These are phyloP conservation scores for Epichloe glyceriae DNA, from an alignment of 2,329 filamentous ascomycete species.

Conservation along the genomic window DNA sequence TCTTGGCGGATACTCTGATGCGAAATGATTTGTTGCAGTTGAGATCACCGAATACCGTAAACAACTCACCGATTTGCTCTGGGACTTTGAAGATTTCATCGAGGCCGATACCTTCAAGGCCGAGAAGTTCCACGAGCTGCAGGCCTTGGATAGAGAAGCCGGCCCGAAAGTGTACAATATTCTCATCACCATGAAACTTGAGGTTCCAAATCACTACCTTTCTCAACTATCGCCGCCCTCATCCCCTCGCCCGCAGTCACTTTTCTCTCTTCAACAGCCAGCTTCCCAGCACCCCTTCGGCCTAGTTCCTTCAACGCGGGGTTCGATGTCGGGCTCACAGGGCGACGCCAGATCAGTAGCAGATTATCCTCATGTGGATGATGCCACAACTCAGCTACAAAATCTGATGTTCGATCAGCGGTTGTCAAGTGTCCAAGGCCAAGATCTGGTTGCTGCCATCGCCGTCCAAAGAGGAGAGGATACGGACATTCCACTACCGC, in stretches of 20 bases:
- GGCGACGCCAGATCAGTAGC: slow-evolving; percentile 1
- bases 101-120: slow-evolving; percentile 37
- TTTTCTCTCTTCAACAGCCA: slow-evolving; percentile 5
- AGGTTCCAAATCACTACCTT: slow-evolving; percentile 16
- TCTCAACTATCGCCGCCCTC: slow-evolving; percentile 16
- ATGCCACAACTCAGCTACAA: slow-evolving; percentile 17
- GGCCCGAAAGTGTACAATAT: slow-evolving; percentile 37
- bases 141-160: slow-evolving; percentile 32
- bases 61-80: slow-evolving; percentile 36
- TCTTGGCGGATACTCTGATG: background rate
- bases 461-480: background rate
- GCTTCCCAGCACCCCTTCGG: background rate
- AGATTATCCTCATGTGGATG: slow-evolving; percentile 11
- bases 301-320: background rate
- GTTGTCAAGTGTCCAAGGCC: background rate
- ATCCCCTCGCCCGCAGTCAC: slow-evolving; percentile 9
- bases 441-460: background rate
- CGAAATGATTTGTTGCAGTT: slow-evolving; percentile 19
- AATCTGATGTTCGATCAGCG: slow-evolving; percentile 11
- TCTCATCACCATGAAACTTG: slow-evolving; percentile 40
- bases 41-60: slow-evolving; percentile 35
- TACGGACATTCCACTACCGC: slow-evolving; percentile 2
- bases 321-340: slow-evolving; percentile 3
- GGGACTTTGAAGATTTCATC: slow-evolving; percentile 44
- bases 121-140: slow-evolving; percentile 34